Percentiles rank a stretch among this genome's conserved stretches.
These are phyloP conservation scores for Blastocystis sp. DNA, from an alignment of 352 stramenopile genomes.

Conservation along the genomic window DNA sequence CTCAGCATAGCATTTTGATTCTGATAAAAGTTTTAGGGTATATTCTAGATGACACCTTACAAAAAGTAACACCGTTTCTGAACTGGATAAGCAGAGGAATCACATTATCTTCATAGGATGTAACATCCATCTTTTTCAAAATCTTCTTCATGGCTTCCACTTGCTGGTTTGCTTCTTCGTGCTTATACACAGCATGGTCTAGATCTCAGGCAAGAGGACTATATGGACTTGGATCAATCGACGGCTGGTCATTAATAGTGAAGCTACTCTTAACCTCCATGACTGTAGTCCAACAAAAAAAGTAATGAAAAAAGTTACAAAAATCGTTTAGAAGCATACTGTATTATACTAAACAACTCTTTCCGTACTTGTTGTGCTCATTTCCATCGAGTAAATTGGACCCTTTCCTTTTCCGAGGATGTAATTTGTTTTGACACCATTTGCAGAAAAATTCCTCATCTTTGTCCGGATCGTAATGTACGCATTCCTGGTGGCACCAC, in stretches of 20 bases:
- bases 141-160: background rate
- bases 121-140: background rate
- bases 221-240: background rate
- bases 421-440: background rate
- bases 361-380: background rate
- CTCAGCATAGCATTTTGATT: slow-evolving; percentile 45
- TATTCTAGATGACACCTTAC: background rate
- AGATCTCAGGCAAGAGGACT: background rate
- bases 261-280: background rate
- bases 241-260: background rate
- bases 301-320: background rate
- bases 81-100: slow-evolving; percentile 51
- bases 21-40: background rate
- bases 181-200: slow-evolving; percentile 24
- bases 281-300: background rate
- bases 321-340: background rate
- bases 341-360: background rate
- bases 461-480: background rate
- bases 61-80: background rate
- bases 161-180: slow-evolving; percentile 12
- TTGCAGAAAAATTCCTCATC: slow-evolving; percentile 2
- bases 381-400: background rate
- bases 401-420: background rate
- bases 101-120: slow-evolving; percentile 50
- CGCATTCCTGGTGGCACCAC: slow-evolving; percentile 39